These are phyloP conservation scores for Teunomyces barrocoloradensis DNA, from an alignment of 805 yeast genomes.

Conservation along the genomic window DNA sequence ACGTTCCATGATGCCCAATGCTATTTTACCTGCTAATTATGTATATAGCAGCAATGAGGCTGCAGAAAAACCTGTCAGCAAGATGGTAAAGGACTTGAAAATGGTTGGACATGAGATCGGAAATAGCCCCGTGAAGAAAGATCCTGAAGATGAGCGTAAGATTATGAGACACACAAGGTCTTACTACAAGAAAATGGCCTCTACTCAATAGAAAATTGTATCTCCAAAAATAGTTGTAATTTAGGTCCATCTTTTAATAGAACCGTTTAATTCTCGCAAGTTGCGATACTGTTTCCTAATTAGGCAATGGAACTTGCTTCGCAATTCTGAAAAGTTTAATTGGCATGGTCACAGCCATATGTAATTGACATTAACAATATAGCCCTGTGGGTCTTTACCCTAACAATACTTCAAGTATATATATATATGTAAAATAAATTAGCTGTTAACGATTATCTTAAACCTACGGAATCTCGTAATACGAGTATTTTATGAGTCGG, in stretches of 20 bases:
- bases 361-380: not conserved
- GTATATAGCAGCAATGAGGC: slow-evolving; percentile 22
- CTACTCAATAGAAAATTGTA: not conserved
- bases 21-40: slow-evolving; percentile 37
- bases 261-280: not conserved
- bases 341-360: not conserved
- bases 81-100: slow-evolving; percentile 31
- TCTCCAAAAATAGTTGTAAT: not conserved
- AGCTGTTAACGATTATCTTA: too few species aligned
- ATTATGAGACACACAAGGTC: slow-evolving; percentile 38
- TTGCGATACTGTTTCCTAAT: not conserved
- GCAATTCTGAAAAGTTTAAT: not conserved
- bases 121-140: slow-evolving; percentile 21
- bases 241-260: not conserved
- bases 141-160: slow-evolving; percentile 29
- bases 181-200: slow-evolving; percentile 26
- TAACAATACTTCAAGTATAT: not conserved
- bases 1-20: slow-evolving; percentile 58
- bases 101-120: slow-evolving; percentile 12
- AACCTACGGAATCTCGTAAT: not conserved
- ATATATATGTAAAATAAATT: too few species aligned
- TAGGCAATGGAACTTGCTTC: not conserved
- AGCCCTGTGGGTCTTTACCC: not conserved
- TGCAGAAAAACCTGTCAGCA: slow-evolving; percentile 17
- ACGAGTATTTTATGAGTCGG: not conserved